Conservation (phyloP, 306 rosid species). For the Dryas octopetala region DNA sequence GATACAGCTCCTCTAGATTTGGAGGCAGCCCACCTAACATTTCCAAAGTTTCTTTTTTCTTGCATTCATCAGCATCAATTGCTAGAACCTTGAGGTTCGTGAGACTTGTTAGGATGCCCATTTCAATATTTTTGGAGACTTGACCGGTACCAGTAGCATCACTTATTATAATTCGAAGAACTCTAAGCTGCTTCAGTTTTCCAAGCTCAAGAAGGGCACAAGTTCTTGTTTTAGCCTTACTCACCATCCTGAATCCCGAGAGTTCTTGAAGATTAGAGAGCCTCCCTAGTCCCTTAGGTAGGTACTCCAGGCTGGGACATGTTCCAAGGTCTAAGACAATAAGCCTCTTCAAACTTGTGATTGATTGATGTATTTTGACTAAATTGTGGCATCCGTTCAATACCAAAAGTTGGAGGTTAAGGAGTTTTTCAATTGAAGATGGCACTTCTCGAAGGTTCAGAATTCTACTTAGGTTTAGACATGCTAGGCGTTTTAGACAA, state of each 20-base stretch:
- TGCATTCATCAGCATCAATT: neutral
- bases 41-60: neutral
- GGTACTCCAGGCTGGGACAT: slow-evolving; percentile 1
- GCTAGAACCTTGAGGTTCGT: neutral
- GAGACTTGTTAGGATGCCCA: neutral
- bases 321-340: neutral
- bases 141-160: neutral
- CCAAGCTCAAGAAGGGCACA: neutral
- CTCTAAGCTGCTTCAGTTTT: neutral
- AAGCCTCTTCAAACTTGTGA: slow-evolving; percentile 14
- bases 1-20: neutral
- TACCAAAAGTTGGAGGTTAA: slow-evolving; percentile 17
- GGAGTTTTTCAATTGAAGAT: slow-evolving; percentile 9
- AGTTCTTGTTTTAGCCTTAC: neutral
- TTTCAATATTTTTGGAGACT: neutral
- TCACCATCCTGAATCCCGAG: neutral
- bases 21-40: neutral
- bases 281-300: neutral
- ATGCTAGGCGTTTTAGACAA: slow-evolving; percentile 18
- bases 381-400: slow-evolving; percentile 4
- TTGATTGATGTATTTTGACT: neutral
- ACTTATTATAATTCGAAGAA: neutral
- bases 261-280: slow-evolving; percentile 21
- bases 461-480: slow-evolving; percentile 11
- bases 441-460: neutral